A percentile compares a stretch with the other conserved stretches of the same genome.
Evolutionary conservation across 1,139 yeast genomes (phyloP).

Genomic region (Suhomyces terraborum): DNA sequence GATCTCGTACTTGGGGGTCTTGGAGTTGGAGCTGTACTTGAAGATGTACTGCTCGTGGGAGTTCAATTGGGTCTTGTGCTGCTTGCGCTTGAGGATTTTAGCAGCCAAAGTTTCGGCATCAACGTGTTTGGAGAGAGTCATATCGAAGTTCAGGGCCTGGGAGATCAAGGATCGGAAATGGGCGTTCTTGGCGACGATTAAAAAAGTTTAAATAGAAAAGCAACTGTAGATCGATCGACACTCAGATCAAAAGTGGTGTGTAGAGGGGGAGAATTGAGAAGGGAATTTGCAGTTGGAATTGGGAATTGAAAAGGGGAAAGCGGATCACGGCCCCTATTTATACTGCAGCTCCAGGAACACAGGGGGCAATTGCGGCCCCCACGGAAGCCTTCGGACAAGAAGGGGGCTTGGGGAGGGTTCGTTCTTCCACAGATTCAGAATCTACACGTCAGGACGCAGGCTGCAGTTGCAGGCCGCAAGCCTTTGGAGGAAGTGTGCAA

Average conservation of each 20-base stretch:
- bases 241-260: background rate
- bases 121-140: conserved; percentile 33
- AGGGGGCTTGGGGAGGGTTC: background rate
- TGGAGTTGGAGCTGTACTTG: conserved; percentile 35
- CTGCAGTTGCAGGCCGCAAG: too few relatives aligned
- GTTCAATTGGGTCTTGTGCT: conserved; percentile 23
- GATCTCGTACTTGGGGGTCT: conserved; percentile 53
- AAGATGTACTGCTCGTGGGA: conserved; percentile 36
- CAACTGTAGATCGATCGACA: background rate
- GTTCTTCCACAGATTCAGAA: background rate
- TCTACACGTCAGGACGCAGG: background rate
- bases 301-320: too few relatives aligned
- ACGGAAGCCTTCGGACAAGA: conserved; percentile 1
- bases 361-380: background rate
- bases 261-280: background rate
- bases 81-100: conserved; percentile 29
- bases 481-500: too few relatives aligned
- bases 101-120: conserved; percentile 27
- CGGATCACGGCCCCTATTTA: background rate
- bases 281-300: too few relatives aligned
- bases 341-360: background rate
- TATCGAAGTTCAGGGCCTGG: too few relatives aligned
- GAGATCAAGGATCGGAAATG: background rate
- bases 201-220: too few relatives aligned
- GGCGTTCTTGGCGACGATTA: background rate